phyloP scores from a whole-genome alignment of 2,329 filamentous ascomycete species.

The Phyllosticta capitalensis region DNA sequence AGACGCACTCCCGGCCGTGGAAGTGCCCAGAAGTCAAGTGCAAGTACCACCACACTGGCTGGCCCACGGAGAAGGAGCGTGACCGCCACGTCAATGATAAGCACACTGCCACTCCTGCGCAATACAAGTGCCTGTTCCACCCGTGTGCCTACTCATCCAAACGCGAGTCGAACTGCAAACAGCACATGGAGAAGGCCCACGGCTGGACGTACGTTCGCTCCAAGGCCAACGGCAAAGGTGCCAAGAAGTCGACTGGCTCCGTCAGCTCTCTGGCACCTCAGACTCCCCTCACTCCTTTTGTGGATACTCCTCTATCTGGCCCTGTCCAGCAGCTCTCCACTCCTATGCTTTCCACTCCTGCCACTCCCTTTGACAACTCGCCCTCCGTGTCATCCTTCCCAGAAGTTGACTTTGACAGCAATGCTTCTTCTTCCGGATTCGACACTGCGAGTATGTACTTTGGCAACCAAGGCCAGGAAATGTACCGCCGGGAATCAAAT shows the following conservation, averaged over 20 bases:
- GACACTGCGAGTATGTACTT: constrained; percentile 6
- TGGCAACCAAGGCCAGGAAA: constrained; percentile 17
- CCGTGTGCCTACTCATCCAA: constrained; percentile 92
- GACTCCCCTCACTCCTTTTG: constrained; percentile 26
- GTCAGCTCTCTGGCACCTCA: constrained; percentile 23
- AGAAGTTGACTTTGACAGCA: constrained; percentile 18
- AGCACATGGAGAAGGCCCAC: constrained; percentile 97
- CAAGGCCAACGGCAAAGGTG: constrained; percentile 71
- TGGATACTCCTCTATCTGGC: constrained; percentile 26
- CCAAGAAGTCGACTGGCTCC: constrained; percentile 23
- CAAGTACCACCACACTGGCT: constrained; percentile 84
- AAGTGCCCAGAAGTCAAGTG: constrained; percentile 77
- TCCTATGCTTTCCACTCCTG: constrained; percentile 24
- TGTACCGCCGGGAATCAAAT: constrained; percentile 28
- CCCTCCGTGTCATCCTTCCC: constrained; percentile 32
- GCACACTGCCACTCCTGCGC: constrained; percentile 68
- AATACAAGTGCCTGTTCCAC: constrained; percentile 74
- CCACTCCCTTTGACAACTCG: constrained; percentile 32
- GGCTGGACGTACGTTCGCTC: constrained; percentile 84
- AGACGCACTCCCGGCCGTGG: constrained; percentile 93
- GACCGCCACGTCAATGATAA: constrained; percentile 95
- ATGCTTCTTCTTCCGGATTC: constrained; percentile 17
- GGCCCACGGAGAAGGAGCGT: constrained; percentile 96
- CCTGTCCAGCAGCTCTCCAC: constrained; percentile 19
- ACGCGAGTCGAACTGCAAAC: constrained; percentile 92